Evolutionary conservation across 129 eudicot genomes (phyloP), one percentile per base, ranked within the genome.

Genomic region (Flaveria sonorensis): DNA sequence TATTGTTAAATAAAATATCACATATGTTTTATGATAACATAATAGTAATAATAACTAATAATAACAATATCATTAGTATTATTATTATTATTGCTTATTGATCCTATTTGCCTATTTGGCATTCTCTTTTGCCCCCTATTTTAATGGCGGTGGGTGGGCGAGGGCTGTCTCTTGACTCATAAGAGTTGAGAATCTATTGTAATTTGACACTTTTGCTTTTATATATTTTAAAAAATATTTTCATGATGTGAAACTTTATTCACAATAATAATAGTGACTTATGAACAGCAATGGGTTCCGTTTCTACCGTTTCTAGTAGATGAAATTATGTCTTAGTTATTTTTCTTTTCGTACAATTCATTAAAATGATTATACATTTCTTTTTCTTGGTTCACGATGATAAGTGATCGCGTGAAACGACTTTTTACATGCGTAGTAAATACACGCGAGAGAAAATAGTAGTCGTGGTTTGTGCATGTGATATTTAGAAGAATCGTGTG

Each of bases 91-190:
- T 36, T 36, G 40, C 7, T 36, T 7, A 36, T 36, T 36, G 7
- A 36, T 36, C 40, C 40, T 6, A 36, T 36, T 36, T 36, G 11
- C 50, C 71, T 67, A 74, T 74, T 53, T 81, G 84, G 80, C 80
- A 67, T 74, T 81, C 80, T 56, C 68, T 80, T 80, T 73, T 65
- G 79, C 75, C 71, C 79, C 62, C 21, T 56, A 62, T 6, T 19
- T 30, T 50, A 68, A 42, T 70, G 59, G 57, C 67, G 75, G 63
- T 73, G 76, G 84, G 84, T 45, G n/a, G 75, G 70, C 61, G 61
- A 65, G 39, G 50, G 48, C 20, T 65, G 69, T 42, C 51, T 64
- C 23, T 28, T 30, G 65, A 71, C 42, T 24, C 40, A 61, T 10
- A 66, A 76, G 53, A 24, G 26, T 57, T 16, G 42, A 69, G 14